Evolutionary conservation across 805 yeast species (phyloP).

Genomic region (Komagataella pseudopastoris): DNA sequence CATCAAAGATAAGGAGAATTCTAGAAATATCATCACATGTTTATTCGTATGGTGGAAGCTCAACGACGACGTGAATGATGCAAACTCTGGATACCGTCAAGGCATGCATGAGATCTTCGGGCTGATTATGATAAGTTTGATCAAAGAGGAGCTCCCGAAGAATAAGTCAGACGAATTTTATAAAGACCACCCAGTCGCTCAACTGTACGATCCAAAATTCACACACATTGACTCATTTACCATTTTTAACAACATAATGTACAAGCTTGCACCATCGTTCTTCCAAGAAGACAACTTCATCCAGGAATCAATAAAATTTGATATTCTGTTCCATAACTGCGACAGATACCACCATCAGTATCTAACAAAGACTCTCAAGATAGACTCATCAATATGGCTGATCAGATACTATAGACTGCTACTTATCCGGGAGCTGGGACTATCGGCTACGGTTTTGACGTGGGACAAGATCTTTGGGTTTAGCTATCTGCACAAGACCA

Average conservation of each 20-base stretch:
- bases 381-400: conserved; percentile 41
- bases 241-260: conserved; percentile 25
- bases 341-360: conserved; percentile 36
- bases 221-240: conserved; percentile 28
- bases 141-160: conserved; percentile 18
- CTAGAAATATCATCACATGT: conserved; percentile 22
- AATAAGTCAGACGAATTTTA: conserved; percentile 4
- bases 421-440: conserved; percentile 33
- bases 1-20: conserved; percentile 13
- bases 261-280: conserved; percentile 21
- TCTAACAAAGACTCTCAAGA: conserved; percentile 26
- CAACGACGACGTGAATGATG: conserved; percentile 17
- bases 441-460: conserved; percentile 17
- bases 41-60: conserved; percentile 37
- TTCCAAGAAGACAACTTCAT: conserved; percentile 26
- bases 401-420: conserved; percentile 36
- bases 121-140: conserved; percentile 26
- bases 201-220: conserved; percentile 21
- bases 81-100: conserved; percentile 25
- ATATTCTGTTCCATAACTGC: conserved; percentile 31
- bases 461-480: conserved; percentile 37
- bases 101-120: conserved; percentile 45
- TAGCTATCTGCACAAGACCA: conserved; percentile 7
- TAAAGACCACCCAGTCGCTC: conserved; percentile 9
- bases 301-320: conserved; percentile 33